phyloP scores from a whole-genome alignment of 2,329 filamentous ascomycete species.

The Penicillium sp. region DNA sequence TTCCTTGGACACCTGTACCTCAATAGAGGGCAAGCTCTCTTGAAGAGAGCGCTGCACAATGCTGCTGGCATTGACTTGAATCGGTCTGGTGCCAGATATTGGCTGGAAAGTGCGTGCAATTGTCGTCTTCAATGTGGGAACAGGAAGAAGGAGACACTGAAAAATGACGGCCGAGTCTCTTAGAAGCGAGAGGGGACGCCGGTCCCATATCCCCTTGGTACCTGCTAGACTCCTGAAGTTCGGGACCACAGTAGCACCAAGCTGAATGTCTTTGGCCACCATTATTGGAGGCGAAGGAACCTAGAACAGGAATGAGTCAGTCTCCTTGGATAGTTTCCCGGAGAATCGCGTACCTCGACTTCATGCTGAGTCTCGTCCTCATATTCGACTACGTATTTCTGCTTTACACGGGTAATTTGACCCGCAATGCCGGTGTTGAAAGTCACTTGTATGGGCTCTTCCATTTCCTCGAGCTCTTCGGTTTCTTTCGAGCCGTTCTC shows the following conservation, averaged over 20 bases:
- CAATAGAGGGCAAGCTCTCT: constrained; percentile 30
- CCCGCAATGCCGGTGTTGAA: constrained; percentile 36
- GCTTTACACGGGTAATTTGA: constrained; percentile 24
- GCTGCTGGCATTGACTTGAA: constrained; percentile 31
- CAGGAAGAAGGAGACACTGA: constrained; percentile 33
- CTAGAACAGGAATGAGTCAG: constrained; percentile 24
- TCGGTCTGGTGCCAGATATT: constrained; percentile 33
- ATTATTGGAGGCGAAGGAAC: constrained; percentile 30
- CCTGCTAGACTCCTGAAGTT: constrained; percentile 28
- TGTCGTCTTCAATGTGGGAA: constrained; percentile 28
- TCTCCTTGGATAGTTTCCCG: not conserved
- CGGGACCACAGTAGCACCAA: constrained; percentile 35
- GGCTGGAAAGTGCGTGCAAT: constrained; percentile 32
- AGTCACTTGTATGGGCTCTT: constrained; percentile 25
- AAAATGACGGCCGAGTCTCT: constrained; percentile 31
- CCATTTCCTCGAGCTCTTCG: constrained; percentile 9
- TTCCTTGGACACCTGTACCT: constrained; percentile 32
- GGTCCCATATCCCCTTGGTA: constrained; percentile 28
- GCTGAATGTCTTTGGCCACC: constrained; percentile 27
- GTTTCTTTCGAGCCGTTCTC: constrained; percentile 7
- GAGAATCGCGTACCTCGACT: constrained; percentile 24
- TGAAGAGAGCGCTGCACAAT: constrained; percentile 30
- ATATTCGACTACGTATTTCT: constrained; percentile 23
- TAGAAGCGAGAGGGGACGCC: constrained; percentile 32
- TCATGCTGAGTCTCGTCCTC: constrained; percentile 28